Evolutionary conservation across 768 basidiomycete species (phyloP).

Genomic region (Grammothele lineata): DNA sequence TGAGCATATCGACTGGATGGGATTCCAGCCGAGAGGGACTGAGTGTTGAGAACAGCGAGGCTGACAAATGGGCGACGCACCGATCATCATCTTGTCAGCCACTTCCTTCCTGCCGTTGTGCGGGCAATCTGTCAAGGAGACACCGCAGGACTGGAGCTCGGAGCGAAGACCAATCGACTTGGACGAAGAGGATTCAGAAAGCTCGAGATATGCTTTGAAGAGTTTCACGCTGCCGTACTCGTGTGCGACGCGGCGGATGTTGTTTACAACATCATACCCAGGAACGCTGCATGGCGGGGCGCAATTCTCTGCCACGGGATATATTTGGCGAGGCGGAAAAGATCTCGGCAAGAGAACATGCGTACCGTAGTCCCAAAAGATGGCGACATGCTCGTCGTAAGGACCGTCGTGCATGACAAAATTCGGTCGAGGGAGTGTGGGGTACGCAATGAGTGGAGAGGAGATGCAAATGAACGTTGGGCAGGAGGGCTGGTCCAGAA

Average conservation of each 20-base stretch:
- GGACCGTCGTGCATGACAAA: not conserved
- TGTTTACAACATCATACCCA: conserved; percentile 43
- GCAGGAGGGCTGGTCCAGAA: not conserved
- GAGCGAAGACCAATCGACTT: conserved; percentile 35
- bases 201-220: conserved; percentile 55
- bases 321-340: not conserved
- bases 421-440: no score
- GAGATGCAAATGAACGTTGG: no score
- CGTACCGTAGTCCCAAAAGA: conserved; percentile 43
- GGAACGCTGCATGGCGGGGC: conserved; percentile 32
- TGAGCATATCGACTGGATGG: conserved; percentile 58
- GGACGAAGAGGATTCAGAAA: conserved; percentile 36
- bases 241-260: conserved; percentile 43
- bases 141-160: conserved; percentile 47
- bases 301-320: conserved; percentile 32
- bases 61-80: conserved; percentile 26
- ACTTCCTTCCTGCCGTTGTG: conserved; percentile 31
- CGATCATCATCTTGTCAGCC: conserved; percentile 51
- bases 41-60: conserved; percentile 17
- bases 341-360: no score
- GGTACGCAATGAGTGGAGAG: not conserved
- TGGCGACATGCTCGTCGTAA: conserved; percentile 26
- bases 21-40: not conserved
- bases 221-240: conserved; percentile 43
- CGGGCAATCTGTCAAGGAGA: conserved; percentile 34